Evolutionary conservation across 345 rosid species (phyloP).

Genomic region (Gossypium turneri): DNA sequence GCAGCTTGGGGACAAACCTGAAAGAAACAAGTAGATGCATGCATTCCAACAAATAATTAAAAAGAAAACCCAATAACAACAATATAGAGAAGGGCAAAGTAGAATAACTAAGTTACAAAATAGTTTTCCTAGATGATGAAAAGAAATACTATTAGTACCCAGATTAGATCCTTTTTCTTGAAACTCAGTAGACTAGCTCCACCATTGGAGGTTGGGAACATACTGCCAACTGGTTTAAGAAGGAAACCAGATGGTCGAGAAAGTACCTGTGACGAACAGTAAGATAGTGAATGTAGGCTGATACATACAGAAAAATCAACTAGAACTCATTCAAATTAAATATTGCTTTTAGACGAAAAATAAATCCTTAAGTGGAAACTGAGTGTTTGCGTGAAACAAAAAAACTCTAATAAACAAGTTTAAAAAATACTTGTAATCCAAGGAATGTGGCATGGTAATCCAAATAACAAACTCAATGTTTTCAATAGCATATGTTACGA

Average conservation of each 20-base stretch:
- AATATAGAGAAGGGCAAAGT: background rate
- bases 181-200: slow-evolving; percentile 72
- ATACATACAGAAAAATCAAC: background rate
- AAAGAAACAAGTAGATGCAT: slow-evolving; percentile 14
- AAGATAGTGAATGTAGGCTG: slow-evolving; percentile 7
- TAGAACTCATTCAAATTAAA: slow-evolving; percentile 6
- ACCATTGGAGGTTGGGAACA: slow-evolving; percentile 50
- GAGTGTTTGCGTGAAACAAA: background rate
- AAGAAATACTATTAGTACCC: slow-evolving; percentile 49
- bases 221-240: slow-evolving; percentile 78
- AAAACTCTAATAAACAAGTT: background rate
- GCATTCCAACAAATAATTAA: background rate
- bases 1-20: slow-evolving; percentile 88
- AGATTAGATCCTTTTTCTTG: slow-evolving; percentile 68
- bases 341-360: slow-evolving; percentile 5
- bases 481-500: background rate
- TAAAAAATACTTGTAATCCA: background rate
- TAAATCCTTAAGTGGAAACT: background rate
- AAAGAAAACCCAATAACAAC: background rate
- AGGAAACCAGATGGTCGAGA: slow-evolving; percentile 81
- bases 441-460: background rate
- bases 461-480: background rate
- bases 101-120: slow-evolving; percentile 2
- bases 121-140: background rate
- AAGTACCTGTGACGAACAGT: slow-evolving; percentile 55